Conservation (phyloP, 306 rosid genomes). For the Vicia villosa region DNA sequence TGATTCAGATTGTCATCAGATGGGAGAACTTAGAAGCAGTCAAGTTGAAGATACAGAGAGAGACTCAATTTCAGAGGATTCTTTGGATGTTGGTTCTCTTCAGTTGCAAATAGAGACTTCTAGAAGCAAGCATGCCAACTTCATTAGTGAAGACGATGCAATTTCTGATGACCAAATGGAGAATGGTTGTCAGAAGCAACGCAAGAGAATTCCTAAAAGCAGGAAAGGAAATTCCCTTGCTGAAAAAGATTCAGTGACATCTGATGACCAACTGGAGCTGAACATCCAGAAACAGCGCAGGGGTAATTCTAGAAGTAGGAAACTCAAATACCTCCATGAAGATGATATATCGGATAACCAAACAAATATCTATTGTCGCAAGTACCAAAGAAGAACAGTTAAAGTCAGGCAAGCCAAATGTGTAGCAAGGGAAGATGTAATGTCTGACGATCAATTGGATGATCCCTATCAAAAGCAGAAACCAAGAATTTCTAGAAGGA, state of each 20-base stretch:
- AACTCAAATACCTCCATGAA: constrained; percentile 40
- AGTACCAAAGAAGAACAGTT: constrained; percentile 38
- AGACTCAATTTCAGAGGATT: constrained; percentile 44
- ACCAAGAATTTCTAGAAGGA: constrained; percentile 38
- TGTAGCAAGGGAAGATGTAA: constrained; percentile 37
- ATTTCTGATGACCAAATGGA: constrained; percentile 40
- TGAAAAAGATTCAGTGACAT: constrained; percentile 35
- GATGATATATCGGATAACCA: constrained; percentile 45
- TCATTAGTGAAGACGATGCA: constrained; percentile 31
- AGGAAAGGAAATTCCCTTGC: constrained; percentile 32
- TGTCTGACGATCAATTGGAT: constrained; percentile 45
- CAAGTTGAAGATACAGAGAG: constrained; percentile 44
- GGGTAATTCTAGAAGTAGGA: constrained; percentile 62
- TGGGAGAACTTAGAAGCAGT: constrained; percentile 57
- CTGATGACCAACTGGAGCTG: constrained; percentile 51
- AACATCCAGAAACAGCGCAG: constrained; percentile 39
- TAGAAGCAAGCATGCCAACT: constrained; percentile 30
- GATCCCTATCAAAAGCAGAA: constrained; percentile 36
- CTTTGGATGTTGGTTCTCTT: constrained; percentile 36
- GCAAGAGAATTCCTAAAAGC: constrained; percentile 38
- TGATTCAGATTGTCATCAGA: constrained; percentile 51
- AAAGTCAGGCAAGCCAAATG: constrained; percentile 40
- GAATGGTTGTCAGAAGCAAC: constrained; percentile 37
- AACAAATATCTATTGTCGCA: constrained; percentile 32
- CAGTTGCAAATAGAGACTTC: constrained; percentile 28